phyloP scores from a whole-genome alignment of 2,329 filamentous ascomycete species.

The Cladorrhinum sp. region DNA sequence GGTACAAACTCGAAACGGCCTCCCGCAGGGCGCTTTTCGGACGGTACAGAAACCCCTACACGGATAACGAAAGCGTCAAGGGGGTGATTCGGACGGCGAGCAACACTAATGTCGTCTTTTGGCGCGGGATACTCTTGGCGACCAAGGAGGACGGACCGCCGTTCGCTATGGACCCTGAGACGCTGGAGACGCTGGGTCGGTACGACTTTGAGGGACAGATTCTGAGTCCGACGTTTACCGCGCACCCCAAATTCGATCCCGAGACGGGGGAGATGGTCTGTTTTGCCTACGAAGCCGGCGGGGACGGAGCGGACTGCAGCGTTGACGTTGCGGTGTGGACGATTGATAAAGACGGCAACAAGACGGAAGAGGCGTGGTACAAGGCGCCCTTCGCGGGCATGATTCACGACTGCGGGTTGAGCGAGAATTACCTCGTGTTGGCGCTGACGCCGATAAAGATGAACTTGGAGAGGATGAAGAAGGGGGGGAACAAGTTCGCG shows the following conservation, averaged over 20 bases:
- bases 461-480: constrained; percentile 41
- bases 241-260: constrained; percentile 52
- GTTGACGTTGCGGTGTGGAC: constrained; percentile 47
- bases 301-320: constrained; percentile 41
- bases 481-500: constrained; percentile 48
- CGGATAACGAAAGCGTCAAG: constrained; percentile 52
- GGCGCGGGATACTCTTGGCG: constrained; percentile 52
- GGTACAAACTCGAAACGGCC: constrained; percentile 29
- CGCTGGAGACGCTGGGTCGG: constrained; percentile 47
- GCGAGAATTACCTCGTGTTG: constrained; percentile 46
- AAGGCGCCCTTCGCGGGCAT: constrained; percentile 51
- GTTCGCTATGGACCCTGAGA: constrained; percentile 48
- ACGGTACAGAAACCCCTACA: constrained; percentile 55
- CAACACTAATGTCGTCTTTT: constrained; percentile 60
- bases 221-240: constrained; percentile 45
- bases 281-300: constrained; percentile 49
- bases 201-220: constrained; percentile 53
- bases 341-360: constrained; percentile 40
- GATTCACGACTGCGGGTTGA: constrained; percentile 50
- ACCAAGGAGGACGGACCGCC: constrained; percentile 54
- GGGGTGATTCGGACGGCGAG: constrained; percentile 54
- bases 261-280: constrained; percentile 50
- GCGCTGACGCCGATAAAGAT: constrained; percentile 48
- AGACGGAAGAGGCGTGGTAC: constrained; percentile 47
- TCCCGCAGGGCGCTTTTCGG: constrained; percentile 46